phyloP scores from a whole-genome alignment of 2,329 filamentous ascomycete species.

The Rutstroemia sp. region DNA sequence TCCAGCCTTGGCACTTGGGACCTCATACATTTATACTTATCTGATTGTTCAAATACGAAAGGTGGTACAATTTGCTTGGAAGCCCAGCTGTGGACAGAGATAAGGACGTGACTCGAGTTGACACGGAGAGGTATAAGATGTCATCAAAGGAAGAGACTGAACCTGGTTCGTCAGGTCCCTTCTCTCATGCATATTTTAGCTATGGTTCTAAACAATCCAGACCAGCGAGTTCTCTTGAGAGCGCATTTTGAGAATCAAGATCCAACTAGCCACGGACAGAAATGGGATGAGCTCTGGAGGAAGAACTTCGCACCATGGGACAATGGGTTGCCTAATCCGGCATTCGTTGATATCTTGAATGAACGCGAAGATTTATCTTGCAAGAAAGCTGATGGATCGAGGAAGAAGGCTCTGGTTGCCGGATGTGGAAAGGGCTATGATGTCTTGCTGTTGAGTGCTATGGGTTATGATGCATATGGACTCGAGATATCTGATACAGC shows the following conservation, averaged over 20 bases:
- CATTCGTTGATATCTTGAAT: slow-evolving; percentile 45
- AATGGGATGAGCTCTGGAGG: slow-evolving; percentile 44
- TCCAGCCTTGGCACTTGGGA: too few relatives aligned
- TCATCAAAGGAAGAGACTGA: background rate
- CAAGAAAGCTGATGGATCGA: slow-evolving; percentile 20
- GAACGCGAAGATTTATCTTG: slow-evolving; percentile 36
- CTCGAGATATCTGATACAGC: slow-evolving; percentile 44
- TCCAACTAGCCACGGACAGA: slow-evolving; percentile 16
- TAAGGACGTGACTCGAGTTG: too few relatives aligned
- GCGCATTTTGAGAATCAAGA: slow-evolving; percentile 21
- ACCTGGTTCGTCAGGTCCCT: background rate
- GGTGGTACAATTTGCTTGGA: too few relatives aligned
- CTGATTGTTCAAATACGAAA: too few relatives aligned
- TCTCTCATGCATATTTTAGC: background rate
- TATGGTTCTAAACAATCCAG: slow-evolving; percentile 10
- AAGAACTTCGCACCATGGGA: slow-evolving; percentile 46
- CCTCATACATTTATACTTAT: too few relatives aligned
- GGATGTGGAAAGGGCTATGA: slow-evolving; percentile 81
- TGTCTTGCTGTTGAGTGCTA: slow-evolving; percentile 63
- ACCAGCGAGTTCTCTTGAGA: slow-evolving; percentile 20
- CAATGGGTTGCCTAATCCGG: slow-evolving; percentile 44
- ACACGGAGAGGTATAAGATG: too few relatives aligned
- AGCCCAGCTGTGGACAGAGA: too few relatives aligned
- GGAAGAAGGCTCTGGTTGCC: slow-evolving; percentile 60
- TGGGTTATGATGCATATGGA: slow-evolving; percentile 72